Conservation (phyloP, 495 filamentous ascomycete genomes). For the Aspergillus mulundensis region DNA sequence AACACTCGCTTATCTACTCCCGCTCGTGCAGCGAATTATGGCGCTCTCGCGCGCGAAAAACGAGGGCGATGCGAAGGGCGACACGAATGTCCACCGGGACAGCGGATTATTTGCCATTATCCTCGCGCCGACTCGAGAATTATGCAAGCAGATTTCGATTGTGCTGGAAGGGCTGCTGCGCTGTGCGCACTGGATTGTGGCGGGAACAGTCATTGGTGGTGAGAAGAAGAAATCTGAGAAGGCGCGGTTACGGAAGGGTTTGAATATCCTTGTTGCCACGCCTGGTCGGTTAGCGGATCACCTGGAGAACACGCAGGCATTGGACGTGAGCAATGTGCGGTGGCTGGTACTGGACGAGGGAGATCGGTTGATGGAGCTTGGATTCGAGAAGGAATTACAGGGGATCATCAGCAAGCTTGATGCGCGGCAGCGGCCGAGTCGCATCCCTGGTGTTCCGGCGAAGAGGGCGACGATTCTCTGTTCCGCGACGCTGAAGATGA, state of each 20-base stretch:
- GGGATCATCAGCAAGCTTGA: slow-evolving; percentile 75
- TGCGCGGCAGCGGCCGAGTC: slow-evolving; percentile 39
- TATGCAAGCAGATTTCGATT: slow-evolving; percentile 86
- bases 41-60: slow-evolving; percentile 51
- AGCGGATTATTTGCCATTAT: slow-evolving; percentile 92
- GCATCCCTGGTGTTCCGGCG: slow-evolving; percentile 59
- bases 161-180: slow-evolving; percentile 79
- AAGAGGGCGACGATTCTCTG: slow-evolving; percentile 85
- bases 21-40: slow-evolving; percentile 85
- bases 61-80: slow-evolving; percentile 29
- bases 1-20: slow-evolving; percentile 88
- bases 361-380: slow-evolving; percentile 93
- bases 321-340: slow-evolving; percentile 82
- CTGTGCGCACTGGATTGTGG: slow-evolving; percentile 85
- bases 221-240: slow-evolving; percentile 98
- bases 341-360: slow-evolving; percentile 96
- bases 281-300: slow-evolving; percentile 89
- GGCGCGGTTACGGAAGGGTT: slow-evolving; percentile 81
- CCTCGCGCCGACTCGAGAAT: slow-evolving; percentile 84
- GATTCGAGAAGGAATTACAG: slow-evolving; percentile 85
- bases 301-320: slow-evolving; percentile 80
- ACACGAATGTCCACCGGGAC: slow-evolving; percentile 59
- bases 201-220: slow-evolving; percentile 87
- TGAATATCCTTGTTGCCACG: slow-evolving; percentile 93
- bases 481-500: slow-evolving; percentile 96